phyloP scores from a whole-genome alignment of 768 basidiomycete genomes.

The Lactarius quietus region DNA sequence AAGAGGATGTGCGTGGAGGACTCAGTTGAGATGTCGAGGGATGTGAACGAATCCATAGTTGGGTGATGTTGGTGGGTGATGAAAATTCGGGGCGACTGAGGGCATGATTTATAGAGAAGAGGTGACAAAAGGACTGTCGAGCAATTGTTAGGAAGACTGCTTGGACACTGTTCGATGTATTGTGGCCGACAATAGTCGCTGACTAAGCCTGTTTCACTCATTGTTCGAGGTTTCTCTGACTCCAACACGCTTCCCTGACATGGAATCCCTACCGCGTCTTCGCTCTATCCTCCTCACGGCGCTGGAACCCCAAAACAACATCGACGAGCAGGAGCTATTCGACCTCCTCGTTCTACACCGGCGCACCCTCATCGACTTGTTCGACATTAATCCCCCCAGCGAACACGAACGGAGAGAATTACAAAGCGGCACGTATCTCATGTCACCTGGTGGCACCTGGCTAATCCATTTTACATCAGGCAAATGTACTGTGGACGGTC shows the following conservation, averaged over 20 bases:
- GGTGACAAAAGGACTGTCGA: not conserved
- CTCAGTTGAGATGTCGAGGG: not conserved
- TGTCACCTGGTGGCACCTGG: not conserved
- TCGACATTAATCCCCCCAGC: slow-evolving; percentile 61
- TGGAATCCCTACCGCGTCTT: slow-evolving; percentile 61
- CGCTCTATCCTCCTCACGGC: slow-evolving; percentile 49
- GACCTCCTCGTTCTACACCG: slow-evolving; percentile 69
- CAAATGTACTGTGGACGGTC: slow-evolving; percentile 59
- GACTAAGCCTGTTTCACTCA: slow-evolving; percentile 2
- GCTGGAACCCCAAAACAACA: slow-evolving; percentile 42
- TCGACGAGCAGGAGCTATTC: slow-evolving; percentile 71
- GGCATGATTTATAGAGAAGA: not conserved
- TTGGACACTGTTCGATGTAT: no score
- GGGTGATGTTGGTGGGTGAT: no score
- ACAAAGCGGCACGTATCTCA: slow-evolving; percentile 49
- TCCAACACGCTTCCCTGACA: slow-evolving; percentile 29
- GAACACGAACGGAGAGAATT: slow-evolving; percentile 67
- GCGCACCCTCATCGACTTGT: slow-evolving; percentile 56
- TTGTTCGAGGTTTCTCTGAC: not conserved
- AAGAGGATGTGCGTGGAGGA: not conserved
- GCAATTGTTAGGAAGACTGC: no score
- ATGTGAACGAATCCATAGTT: slow-evolving; percentile 1
- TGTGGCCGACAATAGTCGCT: not conserved
- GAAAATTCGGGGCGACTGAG: not conserved
- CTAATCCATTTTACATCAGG: slow-evolving; percentile 42